Base-by-base conservation (phyloP, 192 early-diverging fungal species). In the Hyaloraphidium curvatum region DNA sequence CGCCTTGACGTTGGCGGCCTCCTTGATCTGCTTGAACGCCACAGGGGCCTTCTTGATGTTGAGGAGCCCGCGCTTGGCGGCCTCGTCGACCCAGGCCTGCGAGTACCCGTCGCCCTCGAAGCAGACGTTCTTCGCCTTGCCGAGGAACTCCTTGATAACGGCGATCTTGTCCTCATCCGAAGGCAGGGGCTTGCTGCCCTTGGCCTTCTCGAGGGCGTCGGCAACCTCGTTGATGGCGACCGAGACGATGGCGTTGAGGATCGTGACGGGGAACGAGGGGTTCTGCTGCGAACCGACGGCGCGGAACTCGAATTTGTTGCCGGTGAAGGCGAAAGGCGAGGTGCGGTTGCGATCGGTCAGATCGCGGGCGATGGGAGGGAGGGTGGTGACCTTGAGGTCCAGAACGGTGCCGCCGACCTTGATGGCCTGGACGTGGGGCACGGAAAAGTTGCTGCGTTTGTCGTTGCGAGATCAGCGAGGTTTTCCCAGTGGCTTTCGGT, bases 251-350 rank as follows among this genome's bases (percentile, higher is more conserved):
- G 86, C 73, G 77, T 95, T 98, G 40, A 95, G 69, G 55, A 98
- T 66, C 0, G 89, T 85, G 40, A 90, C 80, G 14, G 94, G 91
- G 82, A 94, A 95, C 30, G 94, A 87, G 26, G 89, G 86, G 19
- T 89, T 91, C 71, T 93, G 90, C 75, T 92, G 92, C 58, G 94
- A 91, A 35, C 94, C 94, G 26, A 95, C 91, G 35, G 94, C 89
- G 69, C 90, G 86, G 90, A 94, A 97, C 77, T 98, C 94, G 59
- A 98, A 98, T 79, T 98, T 98, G 84, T 98, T 98, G 33, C 94
- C 94, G 55, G 94, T 98, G 67, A 98, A 98, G 51, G 94, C 94
- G 55, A 98, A 95, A 31, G 94, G 91, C 51, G 90, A 95, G 28
- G 94, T 98, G 63, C 91, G 87, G 82, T 98, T 98, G 72, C 94